Base-by-base conservation (phyloP, 1,284 basidiomycete species). In the Calocybe gambosa region DNA sequence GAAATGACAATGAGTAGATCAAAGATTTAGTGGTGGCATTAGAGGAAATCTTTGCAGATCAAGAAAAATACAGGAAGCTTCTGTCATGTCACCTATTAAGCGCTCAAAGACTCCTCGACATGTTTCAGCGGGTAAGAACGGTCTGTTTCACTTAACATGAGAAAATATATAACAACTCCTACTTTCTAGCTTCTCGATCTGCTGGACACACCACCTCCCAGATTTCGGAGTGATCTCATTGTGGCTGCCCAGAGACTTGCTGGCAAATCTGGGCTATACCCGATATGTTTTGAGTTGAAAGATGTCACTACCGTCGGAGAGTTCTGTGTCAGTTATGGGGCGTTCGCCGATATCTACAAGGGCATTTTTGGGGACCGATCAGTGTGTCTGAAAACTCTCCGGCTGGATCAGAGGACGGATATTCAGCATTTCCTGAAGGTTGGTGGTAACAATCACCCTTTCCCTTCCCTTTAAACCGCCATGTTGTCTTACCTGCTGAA, bases 21-120 rank as follows among this genome's bases (percentile, higher is more conserved):
- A 6, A 25, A 13, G 21, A 21, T 40, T 25, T 40, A 26, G 39
- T 40, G 4, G n/a, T 15, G 6, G 3, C 20, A 19, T 13, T 40
- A 3, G 19, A 40, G 26, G 3, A 26, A 13, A 8, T 40, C n/a
- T 25, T 40, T 13, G 18, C 39, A 13, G 21, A 40, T 13, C 39
- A 13, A 13, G 39, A 26, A 13, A 5, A 19, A 25, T 40, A 40
- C 23, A 40, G 21, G 19, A 18, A 40, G n/a, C 21, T 40, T 3
- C 21, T 40, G 6, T 21, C 39, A 2, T 25, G 21, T 26, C 39
- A 21, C 25, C 21, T 15, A 5, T 10, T 8, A n/a, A 40, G 21
- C 26, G 39, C 39, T n/a, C 39, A 40, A 25, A 13, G 39, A 26
- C 18, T 40, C n/a, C 39, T 40, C 26, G 21, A 40, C 16, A 40